Conservation (phyloP, 768 basidiomycete genomes). For the Psilocybe azurescens region DNA sequence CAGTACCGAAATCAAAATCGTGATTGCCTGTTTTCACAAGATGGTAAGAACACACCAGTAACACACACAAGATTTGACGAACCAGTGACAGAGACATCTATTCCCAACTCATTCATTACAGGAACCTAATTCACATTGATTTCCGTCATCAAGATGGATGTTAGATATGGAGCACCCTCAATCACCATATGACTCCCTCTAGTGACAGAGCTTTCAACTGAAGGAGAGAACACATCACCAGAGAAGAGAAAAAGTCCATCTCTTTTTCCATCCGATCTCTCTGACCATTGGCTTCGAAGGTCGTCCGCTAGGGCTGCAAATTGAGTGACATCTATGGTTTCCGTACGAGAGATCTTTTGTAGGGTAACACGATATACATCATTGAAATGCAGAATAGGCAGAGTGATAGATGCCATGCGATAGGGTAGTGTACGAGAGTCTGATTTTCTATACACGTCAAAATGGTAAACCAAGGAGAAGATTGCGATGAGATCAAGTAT, state of each 20-base stretch:
- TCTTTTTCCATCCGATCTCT: slow-evolving; percentile 48
- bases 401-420: slow-evolving; percentile 21
- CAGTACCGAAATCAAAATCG: slow-evolving; percentile 85
- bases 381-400: slow-evolving; percentile 73
- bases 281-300: slow-evolving; percentile 62
- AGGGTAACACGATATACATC: slow-evolving; percentile 84
- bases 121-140: slow-evolving; percentile 62
- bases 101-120: slow-evolving; percentile 79
- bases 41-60: background rate
- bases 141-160: background rate
- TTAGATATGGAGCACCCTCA: background rate
- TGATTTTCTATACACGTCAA: background rate
- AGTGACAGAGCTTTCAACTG: slow-evolving; percentile 85
- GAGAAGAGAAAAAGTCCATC: slow-evolving; percentile 88
- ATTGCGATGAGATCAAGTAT: background rate
- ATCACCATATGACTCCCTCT: slow-evolving; percentile 89
- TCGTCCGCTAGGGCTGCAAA: slow-evolving; percentile 76
- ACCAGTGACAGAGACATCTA: slow-evolving; percentile 85
- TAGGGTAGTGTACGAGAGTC: background rate
- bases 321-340: slow-evolving; percentile 87
- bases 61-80: slow-evolving; percentile 25
- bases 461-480: no score
- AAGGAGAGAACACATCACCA: slow-evolving; percentile 89
- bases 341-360: slow-evolving; percentile 65
- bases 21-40: slow-evolving; percentile 76